These are phyloP conservation scores for Botrytis sinoallii DNA, from an alignment of 2,329 filamentous ascomycete species.

Conservation along the genomic window DNA sequence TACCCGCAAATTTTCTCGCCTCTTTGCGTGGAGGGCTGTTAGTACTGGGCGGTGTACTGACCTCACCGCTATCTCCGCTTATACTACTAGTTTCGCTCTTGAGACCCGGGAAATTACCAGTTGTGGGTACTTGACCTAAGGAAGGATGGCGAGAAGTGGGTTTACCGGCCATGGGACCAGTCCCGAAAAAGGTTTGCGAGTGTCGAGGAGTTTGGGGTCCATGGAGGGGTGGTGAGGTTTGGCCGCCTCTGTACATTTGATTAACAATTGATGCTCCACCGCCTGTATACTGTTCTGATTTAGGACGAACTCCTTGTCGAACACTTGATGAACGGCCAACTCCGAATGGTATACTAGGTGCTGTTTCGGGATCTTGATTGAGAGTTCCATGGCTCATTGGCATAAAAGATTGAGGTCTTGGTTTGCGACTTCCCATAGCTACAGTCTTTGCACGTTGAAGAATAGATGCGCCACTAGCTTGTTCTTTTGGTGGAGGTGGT, in stretches of 20 bases:
- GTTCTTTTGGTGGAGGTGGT: conserved; percentile 58
- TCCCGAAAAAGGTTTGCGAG: conserved; percentile 62
- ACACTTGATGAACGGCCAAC: conserved; percentile 53
- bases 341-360: conserved; percentile 71
- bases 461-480: conserved; percentile 46
- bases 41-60: conserved; percentile 48
- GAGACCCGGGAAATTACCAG: conserved; percentile 66
- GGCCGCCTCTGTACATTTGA: conserved; percentile 81
- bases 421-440: conserved; percentile 44
- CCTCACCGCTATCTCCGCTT: conserved; percentile 59
- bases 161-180: conserved; percentile 49
- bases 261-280: conserved; percentile 71
- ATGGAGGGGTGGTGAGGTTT: conserved; percentile 55
- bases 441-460: conserved; percentile 62
- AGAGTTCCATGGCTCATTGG: conserved; percentile 44
- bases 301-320: conserved; percentile 51
- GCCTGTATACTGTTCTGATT: conserved; percentile 59
- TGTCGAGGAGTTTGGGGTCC: conserved; percentile 53
- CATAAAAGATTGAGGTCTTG: conserved; percentile 58
- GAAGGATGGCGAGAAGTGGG: conserved; percentile 53
- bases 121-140: conserved; percentile 46
- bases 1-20: conserved; percentile 58
- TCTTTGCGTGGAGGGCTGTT: conserved; percentile 57
- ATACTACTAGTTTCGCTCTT: conserved; percentile 52
- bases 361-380: conserved; percentile 64